These are phyloP conservation scores for Yarrowia yakushimensis DNA, from an alignment of 805 yeast species.

Conservation along the genomic window DNA sequence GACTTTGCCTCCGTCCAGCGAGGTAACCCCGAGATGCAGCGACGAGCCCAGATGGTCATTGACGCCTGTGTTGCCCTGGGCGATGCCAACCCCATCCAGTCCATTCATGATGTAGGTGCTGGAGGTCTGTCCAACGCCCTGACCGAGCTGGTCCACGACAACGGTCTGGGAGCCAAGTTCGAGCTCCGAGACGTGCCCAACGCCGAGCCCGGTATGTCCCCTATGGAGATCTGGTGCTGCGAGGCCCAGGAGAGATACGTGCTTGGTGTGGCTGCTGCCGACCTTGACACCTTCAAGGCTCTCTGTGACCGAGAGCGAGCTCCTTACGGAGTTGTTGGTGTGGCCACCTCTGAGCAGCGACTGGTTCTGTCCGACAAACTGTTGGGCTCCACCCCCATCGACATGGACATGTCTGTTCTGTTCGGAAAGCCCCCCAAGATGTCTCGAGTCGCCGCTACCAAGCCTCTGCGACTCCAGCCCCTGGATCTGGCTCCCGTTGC, in stretches of 20 bases:
- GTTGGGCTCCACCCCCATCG: constrained; percentile 82
- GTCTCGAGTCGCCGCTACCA: constrained; percentile 70
- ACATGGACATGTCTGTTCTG: constrained; percentile 88
- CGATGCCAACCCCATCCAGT: constrained; percentile 73
- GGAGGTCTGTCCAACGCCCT: constrained; percentile 97
- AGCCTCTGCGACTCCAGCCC: constrained; percentile 47
- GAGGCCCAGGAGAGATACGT: constrained; percentile 99
- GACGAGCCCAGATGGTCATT: constrained; percentile 97
- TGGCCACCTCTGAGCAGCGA: constrained; percentile 83
- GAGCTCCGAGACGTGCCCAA: constrained; percentile 87
- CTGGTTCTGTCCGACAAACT: constrained; percentile 75
- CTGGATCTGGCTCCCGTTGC: constrained; percentile 37
- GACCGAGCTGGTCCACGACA: constrained; percentile 96
- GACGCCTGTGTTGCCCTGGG: constrained; percentile 89
- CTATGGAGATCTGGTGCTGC: constrained; percentile 99
- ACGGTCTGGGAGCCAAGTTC: constrained; percentile 88
- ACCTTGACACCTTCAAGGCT: constrained; percentile 63
- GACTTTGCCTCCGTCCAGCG: constrained; percentile 99
- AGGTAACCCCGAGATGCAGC: constrained; percentile 98
- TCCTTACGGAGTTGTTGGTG: constrained; percentile 92
- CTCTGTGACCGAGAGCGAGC: constrained; percentile 95
- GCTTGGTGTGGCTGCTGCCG: constrained; percentile 79
- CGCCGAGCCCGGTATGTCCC: constrained; percentile 97
- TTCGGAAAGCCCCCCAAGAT: constrained; percentile 97
- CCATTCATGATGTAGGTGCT: constrained; percentile 98